These are phyloP conservation scores for Epichloe hybrida DNA, from an alignment of 2,329 filamentous ascomycete species.

Conservation along the genomic window DNA sequence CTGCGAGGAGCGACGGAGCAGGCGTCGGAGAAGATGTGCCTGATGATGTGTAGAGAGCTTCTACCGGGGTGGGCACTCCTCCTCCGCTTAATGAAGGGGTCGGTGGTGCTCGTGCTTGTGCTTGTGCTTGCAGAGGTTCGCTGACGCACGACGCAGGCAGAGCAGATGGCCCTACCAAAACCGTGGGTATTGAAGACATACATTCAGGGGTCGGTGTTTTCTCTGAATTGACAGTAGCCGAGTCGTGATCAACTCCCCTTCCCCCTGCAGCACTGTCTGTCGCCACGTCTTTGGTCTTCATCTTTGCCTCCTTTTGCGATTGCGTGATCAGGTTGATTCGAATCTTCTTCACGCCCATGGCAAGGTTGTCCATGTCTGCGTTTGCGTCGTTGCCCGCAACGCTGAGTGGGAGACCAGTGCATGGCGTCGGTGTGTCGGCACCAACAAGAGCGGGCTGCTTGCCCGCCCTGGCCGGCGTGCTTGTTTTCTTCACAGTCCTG, in stretches of 20 bases:
- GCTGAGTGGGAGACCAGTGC: constrained; percentile 1
- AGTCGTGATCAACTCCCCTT: background rate
- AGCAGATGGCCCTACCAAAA: background rate
- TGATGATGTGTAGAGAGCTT: constrained; percentile 13
- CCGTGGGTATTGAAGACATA: background rate
- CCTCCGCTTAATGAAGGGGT: constrained; percentile 12
- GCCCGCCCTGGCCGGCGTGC: constrained; percentile 10
- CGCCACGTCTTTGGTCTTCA: constrained; percentile 11
- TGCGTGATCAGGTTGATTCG: constrained; percentile 48
- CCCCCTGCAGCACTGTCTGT: background rate
- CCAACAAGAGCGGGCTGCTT: constrained; percentile 7
- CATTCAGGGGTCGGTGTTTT: background rate
- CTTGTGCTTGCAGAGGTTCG: constrained; percentile 2
- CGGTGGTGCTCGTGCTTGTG: constrained; percentile 8
- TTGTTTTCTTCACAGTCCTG: constrained; percentile 24
- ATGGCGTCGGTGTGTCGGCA: constrained; percentile 7
- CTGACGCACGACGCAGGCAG: background rate
- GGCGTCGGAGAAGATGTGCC: constrained; percentile 10
- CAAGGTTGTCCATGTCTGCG: constrained; percentile 40
- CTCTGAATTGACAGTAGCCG: background rate
- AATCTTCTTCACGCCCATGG: constrained; percentile 47
- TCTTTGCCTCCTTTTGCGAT: constrained; percentile 41
- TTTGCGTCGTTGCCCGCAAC: constrained; percentile 7
- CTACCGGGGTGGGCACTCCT: constrained; percentile 11
- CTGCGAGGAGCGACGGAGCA: constrained; percentile 11